phyloP scores from a whole-genome alignment of 2,329 filamentous ascomycete species.

The Colletotrichum sp. region DNA sequence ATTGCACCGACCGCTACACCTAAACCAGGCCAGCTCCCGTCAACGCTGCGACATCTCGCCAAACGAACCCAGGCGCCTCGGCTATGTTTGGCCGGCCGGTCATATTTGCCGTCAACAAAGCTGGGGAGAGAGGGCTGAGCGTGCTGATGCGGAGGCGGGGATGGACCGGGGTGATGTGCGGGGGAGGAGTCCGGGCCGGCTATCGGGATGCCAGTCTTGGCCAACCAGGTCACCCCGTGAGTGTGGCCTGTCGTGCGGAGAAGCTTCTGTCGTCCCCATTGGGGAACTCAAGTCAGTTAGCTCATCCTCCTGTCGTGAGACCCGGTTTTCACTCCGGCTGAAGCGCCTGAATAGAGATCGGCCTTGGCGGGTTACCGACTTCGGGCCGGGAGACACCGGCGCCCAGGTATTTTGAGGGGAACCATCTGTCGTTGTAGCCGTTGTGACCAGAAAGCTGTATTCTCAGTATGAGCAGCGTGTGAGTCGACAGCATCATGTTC shows the following conservation, averaged over 20 bases:
- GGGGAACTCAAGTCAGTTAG: neutral
- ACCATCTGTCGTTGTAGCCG: neutral
- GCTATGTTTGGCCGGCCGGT: neutral
- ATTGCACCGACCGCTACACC: neutral
- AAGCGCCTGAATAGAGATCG: neutral
- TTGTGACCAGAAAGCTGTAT: neutral
- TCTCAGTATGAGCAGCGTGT: neutral
- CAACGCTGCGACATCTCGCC: neutral
- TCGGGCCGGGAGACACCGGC: neutral
- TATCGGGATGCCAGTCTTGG: neutral
- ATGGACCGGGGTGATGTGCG: conserved; percentile 9
- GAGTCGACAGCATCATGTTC: conserved; percentile 24
- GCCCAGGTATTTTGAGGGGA: neutral
- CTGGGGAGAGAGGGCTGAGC: neutral
- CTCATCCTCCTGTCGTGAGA: neutral
- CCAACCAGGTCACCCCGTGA: neutral
- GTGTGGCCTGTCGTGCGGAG: neutral
- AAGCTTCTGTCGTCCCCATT: neutral
- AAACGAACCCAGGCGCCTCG: neutral
- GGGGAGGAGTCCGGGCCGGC: conserved; percentile 14
- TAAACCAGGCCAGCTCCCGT: neutral
- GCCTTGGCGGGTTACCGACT: neutral
- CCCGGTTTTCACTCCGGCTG: neutral
- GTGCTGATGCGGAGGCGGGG: conserved; percentile 6
- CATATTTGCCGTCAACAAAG: neutral